Percentiles rank a stretch among this genome's conserved stretches.
These are phyloP conservation scores for Ajuga chamaepitys DNA, from an alignment of 257 asterid species.

Conservation along the genomic window DNA sequence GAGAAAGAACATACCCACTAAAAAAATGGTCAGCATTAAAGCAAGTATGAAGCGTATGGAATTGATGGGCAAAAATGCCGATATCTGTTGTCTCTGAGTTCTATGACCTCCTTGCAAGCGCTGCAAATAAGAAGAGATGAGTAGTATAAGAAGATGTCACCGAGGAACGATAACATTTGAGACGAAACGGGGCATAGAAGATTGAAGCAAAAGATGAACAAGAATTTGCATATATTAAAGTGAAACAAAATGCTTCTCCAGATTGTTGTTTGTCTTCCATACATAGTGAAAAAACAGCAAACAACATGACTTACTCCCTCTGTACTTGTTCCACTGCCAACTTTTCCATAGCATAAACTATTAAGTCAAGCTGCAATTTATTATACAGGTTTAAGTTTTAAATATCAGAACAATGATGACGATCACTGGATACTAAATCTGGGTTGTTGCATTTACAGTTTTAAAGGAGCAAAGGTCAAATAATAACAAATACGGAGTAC, in stretches of 20 bases:
- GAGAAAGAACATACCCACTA: slow-evolving; percentile 49
- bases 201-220: neutral
- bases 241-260: neutral
- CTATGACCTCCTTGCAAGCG: slow-evolving; percentile 38
- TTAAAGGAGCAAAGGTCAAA: neutral
- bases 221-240: neutral
- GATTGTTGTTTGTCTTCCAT: neutral
- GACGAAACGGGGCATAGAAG: too few species aligned
- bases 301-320: neutral
- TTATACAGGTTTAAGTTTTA: neutral
- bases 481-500: neutral
- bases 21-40: slow-evolving; percentile 54
- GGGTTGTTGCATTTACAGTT: neutral
- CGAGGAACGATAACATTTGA: slow-evolving; percentile 10
- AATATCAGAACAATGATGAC: neutral
- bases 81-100: slow-evolving; percentile 38
- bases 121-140: slow-evolving; percentile 32
- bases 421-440: neutral
- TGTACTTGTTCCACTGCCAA: neutral
- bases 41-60: slow-evolving; percentile 48
- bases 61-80: slow-evolving; percentile 25
- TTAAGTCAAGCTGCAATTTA: neutral
- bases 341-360: neutral
- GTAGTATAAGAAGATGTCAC: neutral
- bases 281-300: neutral